Percentiles rank a stretch among this genome's conserved stretches.
These are phyloP conservation scores for Phaeosphaeriaceae sp. DNA, from an alignment of 2,329 filamentous ascomycete genomes.

Conservation along the genomic window DNA sequence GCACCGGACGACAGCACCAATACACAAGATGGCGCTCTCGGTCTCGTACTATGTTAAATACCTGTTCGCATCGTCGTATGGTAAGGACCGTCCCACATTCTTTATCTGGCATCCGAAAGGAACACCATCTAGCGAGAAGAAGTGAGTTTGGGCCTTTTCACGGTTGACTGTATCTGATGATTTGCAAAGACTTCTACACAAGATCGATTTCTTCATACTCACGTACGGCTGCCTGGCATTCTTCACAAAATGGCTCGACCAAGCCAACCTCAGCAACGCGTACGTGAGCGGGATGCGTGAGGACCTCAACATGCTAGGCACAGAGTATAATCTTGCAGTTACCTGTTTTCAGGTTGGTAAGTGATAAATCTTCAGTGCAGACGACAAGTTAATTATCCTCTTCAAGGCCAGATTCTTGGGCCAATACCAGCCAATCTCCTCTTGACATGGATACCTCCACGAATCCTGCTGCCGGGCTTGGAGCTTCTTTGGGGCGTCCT, in stretches of 20 bases:
- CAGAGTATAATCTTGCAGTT: constrained; percentile 6
- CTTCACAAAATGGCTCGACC: constrained; percentile 29
- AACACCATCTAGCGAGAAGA: constrained; percentile 3
- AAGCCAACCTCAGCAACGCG: constrained; percentile 21
- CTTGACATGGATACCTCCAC: constrained; percentile 17
- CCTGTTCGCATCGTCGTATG: constrained; percentile 2
- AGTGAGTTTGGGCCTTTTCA: background rate
- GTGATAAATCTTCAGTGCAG: constrained; percentile 50
- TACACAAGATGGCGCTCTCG: constrained; percentile 2
- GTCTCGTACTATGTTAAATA: constrained; percentile 3
- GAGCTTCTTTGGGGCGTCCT: constrained; percentile 17
- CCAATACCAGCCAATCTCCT: constrained; percentile 20
- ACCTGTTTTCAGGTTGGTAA: constrained; percentile 31
- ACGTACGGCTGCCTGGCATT: constrained; percentile 24
- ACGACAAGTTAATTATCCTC: background rate
- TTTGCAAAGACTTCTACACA: constrained; percentile 18
- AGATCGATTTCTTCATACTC: constrained; percentile 23
- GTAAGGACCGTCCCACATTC: constrained; percentile 1
- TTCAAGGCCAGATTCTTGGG: constrained; percentile 8
- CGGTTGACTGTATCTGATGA: background rate
- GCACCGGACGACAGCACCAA: background rate
- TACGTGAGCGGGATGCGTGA: constrained; percentile 21
- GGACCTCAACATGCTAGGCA: constrained; percentile 8
- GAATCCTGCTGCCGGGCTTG: constrained; percentile 18
- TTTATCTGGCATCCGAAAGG: constrained; percentile 5